Evolutionary conservation across 805 yeast species (phyloP).

Genomic region (Spathaspora hagerdaliae): DNA sequence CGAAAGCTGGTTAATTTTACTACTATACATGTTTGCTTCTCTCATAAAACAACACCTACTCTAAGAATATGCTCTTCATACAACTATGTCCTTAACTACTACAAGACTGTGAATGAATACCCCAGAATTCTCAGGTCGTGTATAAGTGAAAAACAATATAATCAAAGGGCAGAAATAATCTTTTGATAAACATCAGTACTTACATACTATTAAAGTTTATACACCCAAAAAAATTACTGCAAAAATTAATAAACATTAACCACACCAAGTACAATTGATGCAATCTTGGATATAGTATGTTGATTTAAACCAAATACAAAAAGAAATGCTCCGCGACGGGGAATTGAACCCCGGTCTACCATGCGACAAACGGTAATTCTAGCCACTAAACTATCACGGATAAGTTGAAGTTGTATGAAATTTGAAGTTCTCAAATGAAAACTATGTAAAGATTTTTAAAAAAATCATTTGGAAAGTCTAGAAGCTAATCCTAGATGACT

Average conservation of each 20-base stretch:
- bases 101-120: too few relatives aligned
- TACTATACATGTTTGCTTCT: too few relatives aligned
- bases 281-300: too few relatives aligned
- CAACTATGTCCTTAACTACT: too few relatives aligned
- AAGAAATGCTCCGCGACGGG: slow-evolving; percentile 15
- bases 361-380: slow-evolving; percentile 19
- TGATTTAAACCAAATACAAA: not conserved
- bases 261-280: too few relatives aligned
- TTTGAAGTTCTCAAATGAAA: not conserved
- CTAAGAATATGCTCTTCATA: too few relatives aligned
- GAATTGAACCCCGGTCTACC: slow-evolving; percentile 20
- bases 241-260: too few relatives aligned
- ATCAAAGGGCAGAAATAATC: not conserved
- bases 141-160: not conserved
- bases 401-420: not conserved
- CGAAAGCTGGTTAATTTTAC: too few relatives aligned
- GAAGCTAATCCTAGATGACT: too few relatives aligned
- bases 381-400: slow-evolving; percentile 20
- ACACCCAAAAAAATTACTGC: too few relatives aligned
- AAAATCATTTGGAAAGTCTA: too few relatives aligned
- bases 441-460: not conserved
- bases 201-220: not conserved
- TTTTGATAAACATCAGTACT: not conserved
- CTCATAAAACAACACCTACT: too few relatives aligned
- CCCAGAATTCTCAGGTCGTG: not conserved